These are phyloP conservation scores for Globisporangium polare DNA, from an alignment of 352 stramenopile species.

Conservation along the genomic window DNA sequence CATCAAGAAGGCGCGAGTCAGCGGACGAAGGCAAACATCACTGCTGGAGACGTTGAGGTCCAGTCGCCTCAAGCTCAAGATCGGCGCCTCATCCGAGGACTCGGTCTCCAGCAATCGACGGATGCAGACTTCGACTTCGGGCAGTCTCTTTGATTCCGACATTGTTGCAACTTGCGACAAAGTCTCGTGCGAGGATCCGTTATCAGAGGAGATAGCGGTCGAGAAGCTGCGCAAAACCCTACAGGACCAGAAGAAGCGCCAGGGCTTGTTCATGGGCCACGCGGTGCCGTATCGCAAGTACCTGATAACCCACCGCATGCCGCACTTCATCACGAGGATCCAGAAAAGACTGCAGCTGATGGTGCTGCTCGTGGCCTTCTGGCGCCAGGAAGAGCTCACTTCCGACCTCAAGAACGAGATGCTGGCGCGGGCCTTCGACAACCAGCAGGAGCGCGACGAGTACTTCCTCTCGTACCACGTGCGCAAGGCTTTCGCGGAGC, in stretches of 20 bases:
- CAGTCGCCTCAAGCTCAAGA: slow-evolving; percentile 1
- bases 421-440: slow-evolving; percentile 32
- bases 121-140: not conserved
- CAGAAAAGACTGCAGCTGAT: slow-evolving; percentile 17
- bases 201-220: slow-evolving; percentile 27
- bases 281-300: slow-evolving; percentile 2
- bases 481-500: slow-evolving; percentile 34
- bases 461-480: slow-evolving; percentile 42
- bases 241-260: slow-evolving; percentile 2
- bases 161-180: slow-evolving; percentile 9
- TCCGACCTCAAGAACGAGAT: slow-evolving; percentile 37
- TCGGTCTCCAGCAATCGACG: not conserved
- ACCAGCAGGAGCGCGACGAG: slow-evolving; percentile 24
- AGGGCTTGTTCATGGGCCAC: not conserved
- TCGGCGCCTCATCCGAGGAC: slow-evolving; percentile 1
- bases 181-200: slow-evolving; percentile 12
- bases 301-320: not conserved
- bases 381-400: slow-evolving; percentile 48
- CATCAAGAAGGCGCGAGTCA: not conserved
- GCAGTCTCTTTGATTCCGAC: not conserved
- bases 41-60: slow-evolving; percentile 6
- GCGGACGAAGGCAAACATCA: slow-evolving; percentile 2
- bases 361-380: slow-evolving; percentile 44
- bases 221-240: slow-evolving; percentile 15
- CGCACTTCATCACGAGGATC: not conserved